phyloP scores from a whole-genome alignment of 2,329 filamentous ascomycete genomes.

The Didymosphaeria variabile region DNA sequence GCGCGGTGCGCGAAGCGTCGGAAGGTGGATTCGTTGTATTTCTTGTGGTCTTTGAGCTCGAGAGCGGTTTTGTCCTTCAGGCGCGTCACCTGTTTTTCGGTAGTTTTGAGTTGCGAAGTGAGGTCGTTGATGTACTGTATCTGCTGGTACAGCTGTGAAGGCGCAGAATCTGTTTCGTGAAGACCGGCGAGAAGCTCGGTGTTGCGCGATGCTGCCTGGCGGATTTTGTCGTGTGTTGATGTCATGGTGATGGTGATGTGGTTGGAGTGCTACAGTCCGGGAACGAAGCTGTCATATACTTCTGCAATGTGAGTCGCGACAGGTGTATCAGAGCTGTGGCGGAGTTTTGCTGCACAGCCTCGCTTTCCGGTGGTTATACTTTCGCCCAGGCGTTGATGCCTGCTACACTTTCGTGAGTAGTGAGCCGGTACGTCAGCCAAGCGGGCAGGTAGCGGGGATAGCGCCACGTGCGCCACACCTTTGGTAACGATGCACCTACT shows the following conservation, averaged over 20 bases:
- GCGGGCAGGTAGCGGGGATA: neutral
- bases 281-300: neutral
- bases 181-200: constrained; percentile 37
- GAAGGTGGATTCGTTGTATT: constrained; percentile 45
- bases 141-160: constrained; percentile 43
- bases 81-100: constrained; percentile 26
- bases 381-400: neutral
- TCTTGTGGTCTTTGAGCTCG: constrained; percentile 44
- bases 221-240: constrained; percentile 36
- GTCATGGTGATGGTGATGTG: constrained; percentile 24
- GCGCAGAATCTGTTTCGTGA: constrained; percentile 39
- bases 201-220: constrained; percentile 37
- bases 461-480: neutral
- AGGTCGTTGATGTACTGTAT: constrained; percentile 40
- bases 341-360: constrained; percentile 3
- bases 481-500: neutral
- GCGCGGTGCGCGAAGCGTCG: constrained; percentile 45
- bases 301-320: neutral
- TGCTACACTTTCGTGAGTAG: neutral
- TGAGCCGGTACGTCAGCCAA: constrained; percentile 8
- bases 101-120: constrained; percentile 30
- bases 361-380: neutral
- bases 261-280: no score
- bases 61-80: constrained; percentile 29
- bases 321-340: neutral